Conservation (phyloP, 2,329 filamentous ascomycete genomes). For the Botrytis deweyae region DNA sequence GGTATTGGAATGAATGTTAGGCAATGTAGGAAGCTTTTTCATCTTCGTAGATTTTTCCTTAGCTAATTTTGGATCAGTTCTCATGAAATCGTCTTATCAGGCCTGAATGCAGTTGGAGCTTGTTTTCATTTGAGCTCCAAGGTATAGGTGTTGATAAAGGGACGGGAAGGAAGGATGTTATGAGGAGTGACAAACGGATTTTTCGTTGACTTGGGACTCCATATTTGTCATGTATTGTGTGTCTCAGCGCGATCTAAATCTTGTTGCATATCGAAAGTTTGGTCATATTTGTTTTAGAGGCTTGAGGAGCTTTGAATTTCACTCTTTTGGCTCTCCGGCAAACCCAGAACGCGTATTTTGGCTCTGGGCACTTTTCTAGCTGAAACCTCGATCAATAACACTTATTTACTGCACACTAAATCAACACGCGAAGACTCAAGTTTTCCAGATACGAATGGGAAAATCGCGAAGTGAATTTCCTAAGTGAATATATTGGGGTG, state of each 20-base stretch:
- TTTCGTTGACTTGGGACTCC: not conserved
- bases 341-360: not conserved
- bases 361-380: too few relatives aligned
- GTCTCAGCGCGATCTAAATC: too few relatives aligned
- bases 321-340: not conserved
- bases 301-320: not conserved
- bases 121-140: too few relatives aligned
- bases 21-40: not conserved
- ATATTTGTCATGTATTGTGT: too few relatives aligned
- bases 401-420: not conserved
- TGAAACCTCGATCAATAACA: not conserved
- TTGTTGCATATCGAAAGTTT: not conserved
- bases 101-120: too few relatives aligned
- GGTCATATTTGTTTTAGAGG: not conserved
- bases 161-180: not conserved
- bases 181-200: not conserved
- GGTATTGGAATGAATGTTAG: conserved; percentile 1
- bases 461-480: accelerated
- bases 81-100: too few relatives aligned
- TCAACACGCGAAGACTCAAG: accelerated
- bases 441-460: not conserved
- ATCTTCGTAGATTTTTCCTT: not conserved
- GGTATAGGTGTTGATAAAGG: too few relatives aligned
- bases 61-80: not conserved
- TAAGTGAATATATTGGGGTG: too few relatives aligned